Evolutionary conservation across 2,329 filamentous ascomycete species (phyloP).

Genomic region (Neopestalotiopsis clavispora): DNA sequence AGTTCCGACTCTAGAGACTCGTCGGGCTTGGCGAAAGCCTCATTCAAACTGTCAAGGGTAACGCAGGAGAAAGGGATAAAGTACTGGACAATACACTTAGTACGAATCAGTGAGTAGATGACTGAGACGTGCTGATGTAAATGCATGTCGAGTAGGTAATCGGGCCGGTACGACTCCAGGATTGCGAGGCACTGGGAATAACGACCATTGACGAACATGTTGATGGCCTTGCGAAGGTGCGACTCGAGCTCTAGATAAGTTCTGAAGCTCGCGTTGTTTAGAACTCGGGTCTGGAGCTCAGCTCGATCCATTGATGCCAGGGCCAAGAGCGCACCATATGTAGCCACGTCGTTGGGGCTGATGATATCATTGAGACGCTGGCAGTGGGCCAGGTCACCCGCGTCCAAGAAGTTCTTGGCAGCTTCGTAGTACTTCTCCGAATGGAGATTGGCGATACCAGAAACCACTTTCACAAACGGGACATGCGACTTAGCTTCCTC

Average conservation of each 20-base stretch:
- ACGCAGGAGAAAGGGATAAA: conserved; percentile 89
- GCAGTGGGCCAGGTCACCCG: conserved; percentile 55
- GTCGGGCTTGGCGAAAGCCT: conserved; percentile 71
- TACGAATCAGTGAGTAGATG: conserved; percentile 78
- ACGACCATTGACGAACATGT: conserved; percentile 86
- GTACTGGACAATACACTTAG: conserved; percentile 93
- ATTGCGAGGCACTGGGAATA: conserved; percentile 86
- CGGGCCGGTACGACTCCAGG: conserved; percentile 78
- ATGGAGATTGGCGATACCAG: conserved; percentile 55
- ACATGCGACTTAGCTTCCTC: conserved; percentile 49
- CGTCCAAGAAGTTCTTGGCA: conserved; percentile 71
- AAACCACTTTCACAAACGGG: conserved; percentile 57
- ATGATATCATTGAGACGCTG: conserved; percentile 72
- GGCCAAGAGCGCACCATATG: conserved; percentile 89
- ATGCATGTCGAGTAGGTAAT: conserved; percentile 91
- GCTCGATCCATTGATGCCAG: conserved; percentile 86
- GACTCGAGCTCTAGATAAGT: conserved; percentile 90
- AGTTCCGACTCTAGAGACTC: conserved; percentile 76
- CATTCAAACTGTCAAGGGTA: conserved; percentile 77
- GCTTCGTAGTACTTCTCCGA: conserved; percentile 62
- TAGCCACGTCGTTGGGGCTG: conserved; percentile 85
- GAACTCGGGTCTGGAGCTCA: conserved; percentile 74
- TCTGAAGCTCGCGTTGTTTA: conserved; percentile 83
- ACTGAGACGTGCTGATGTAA: conserved; percentile 74
- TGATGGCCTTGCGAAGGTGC: conserved; percentile 89